Conservation (phyloP, 495 filamentous ascomycete species). For the Neurospora sp. region DNA sequence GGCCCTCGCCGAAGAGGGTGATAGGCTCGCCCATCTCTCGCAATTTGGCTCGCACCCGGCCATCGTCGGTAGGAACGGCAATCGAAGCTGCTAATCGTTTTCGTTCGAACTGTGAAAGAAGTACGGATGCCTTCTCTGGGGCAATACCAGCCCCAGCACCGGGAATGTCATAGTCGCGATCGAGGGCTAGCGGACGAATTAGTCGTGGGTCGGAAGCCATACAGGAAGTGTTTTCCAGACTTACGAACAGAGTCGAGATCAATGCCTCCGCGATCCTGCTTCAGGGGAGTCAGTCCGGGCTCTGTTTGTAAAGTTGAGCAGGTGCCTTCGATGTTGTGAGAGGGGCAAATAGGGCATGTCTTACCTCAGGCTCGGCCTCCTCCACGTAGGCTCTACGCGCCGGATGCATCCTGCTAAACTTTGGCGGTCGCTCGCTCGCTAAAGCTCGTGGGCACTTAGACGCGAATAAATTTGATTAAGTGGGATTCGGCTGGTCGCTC, state of each 20-base stretch:
- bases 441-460: neutral
- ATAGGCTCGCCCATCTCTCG: constrained; percentile 84
- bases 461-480: neutral
- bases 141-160: constrained; percentile 61
- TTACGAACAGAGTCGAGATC: constrained; percentile 71
- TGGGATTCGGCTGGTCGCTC: neutral
- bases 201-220: neutral
- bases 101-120: constrained; percentile 81
- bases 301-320: constrained; percentile 21
- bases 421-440: neutral
- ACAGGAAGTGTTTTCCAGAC: constrained; percentile 15
- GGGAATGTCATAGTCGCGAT: constrained; percentile 79
- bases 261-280: constrained; percentile 56
- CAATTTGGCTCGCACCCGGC: constrained; percentile 65
- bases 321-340: constrained; percentile 22
- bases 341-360: constrained; percentile 16
- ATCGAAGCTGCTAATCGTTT: constrained; percentile 82
- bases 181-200: constrained; percentile 46
- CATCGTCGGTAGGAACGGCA: constrained; percentile 93
- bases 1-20: constrained; percentile 91
- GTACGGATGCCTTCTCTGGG: constrained; percentile 79
- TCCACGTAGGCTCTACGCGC: constrained; percentile 93
- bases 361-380: constrained; percentile 66
- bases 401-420: constrained; percentile 64
- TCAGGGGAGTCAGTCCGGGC: constrained; percentile 19